Evolutionary conservation across 345 rosid genomes (phyloP).

Genomic region (Angophora floribunda): DNA sequence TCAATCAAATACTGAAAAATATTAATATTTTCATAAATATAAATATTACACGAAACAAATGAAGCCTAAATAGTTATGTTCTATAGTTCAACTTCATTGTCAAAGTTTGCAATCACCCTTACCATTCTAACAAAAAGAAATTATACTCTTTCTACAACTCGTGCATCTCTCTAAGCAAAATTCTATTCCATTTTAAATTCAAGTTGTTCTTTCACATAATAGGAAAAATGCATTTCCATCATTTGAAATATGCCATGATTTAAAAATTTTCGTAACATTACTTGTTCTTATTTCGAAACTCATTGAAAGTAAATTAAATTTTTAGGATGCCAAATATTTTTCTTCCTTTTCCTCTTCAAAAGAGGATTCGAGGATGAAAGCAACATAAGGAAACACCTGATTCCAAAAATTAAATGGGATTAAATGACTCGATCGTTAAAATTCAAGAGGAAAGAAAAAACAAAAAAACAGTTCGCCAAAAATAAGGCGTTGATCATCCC

Average conservation of each 20-base stretch:
- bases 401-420: neutral
- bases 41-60: neutral
- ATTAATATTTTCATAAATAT: neutral
- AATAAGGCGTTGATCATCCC: neutral
- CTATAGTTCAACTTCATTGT: neutral
- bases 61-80: neutral
- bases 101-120: neutral
- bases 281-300: neutral
- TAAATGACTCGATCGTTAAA: neutral
- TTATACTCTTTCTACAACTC: neutral
- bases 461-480: too few relatives aligned
- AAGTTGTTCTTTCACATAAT: rapidly evolving
- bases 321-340: neutral
- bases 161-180: neutral
- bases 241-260: rapidly evolving
- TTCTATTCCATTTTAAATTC: neutral
- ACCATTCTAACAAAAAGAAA: neutral
- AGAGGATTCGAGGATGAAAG: neutral
- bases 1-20: neutral
- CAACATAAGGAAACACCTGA: neutral
- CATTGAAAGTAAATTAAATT: neutral
- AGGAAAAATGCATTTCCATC: neutral
- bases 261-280: rapidly evolving
- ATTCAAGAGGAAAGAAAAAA: neutral
- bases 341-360: neutral